Evolutionary conservation across 2,329 filamentous ascomycete species (phyloP), one percentile per base, ranked within the genome.

Genomic region (Gaeumannomyces tritici): DNA sequence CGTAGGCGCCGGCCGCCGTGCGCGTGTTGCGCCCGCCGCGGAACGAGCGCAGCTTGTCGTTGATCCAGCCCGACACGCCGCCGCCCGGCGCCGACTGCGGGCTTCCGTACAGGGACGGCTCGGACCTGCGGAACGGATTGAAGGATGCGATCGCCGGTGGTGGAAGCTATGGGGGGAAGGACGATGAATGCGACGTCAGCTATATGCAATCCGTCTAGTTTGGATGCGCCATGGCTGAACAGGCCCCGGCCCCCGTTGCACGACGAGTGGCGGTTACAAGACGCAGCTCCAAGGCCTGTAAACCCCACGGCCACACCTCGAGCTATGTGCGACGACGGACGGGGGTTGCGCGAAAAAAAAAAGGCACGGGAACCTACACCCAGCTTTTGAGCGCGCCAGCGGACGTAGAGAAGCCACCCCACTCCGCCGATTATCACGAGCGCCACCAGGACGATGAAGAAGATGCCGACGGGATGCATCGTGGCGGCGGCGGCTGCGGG

Each of bases 371-470:
- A 26, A 79, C 83, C 67, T 78, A 85, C 83, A 28, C 91, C 91
- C 62, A 92, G 82, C 71, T 85, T 84, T 65, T 86, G 82, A 60
- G 90, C 90, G 69, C 88, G 88, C 68, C 88, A 79, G 70, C 90
- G 88, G 33, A 87, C 86, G 70, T 87, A 92, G 70, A 86, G 74
- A 64, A 91, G 77, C 86, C 88, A 93, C 70, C 82, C 86, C 62
- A 82, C 74, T 63, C 77, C 85, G 29, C 75, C 83, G 62, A 79
- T 73, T 62, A 88, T 64, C 62, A 85, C 70, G 69, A 90, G 72
- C 68, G 91, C 76, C 67, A 91, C 69, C 70, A 93, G 73, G 70
- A 91, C 81, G 71, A 96, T 86, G 73, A 92, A 82, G 76, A 93
- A 85, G 66, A 88, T 83, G 71, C 87, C 86, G 67, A 82, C 79